Conservation (phyloP, 108 stramenopile genomes). For the Halocafeteria seosinensis region DNA sequence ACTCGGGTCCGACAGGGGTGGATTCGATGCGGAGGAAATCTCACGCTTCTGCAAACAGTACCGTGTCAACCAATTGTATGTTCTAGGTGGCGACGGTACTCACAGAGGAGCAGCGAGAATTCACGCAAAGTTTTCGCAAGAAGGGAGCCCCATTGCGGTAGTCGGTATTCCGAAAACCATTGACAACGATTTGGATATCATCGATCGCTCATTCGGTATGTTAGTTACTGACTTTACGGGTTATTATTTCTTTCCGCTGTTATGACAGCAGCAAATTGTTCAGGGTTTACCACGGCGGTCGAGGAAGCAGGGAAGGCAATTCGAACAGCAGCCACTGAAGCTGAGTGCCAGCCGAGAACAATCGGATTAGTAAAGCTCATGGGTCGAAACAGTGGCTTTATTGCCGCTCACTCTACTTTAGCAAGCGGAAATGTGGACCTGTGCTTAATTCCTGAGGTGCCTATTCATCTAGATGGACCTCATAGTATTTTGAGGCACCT, state of each 20-base stretch:
- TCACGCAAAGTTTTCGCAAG: conserved; percentile 13
- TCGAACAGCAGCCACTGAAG: conserved; percentile 48
- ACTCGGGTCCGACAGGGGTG: conserved; percentile 71
- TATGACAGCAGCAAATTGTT: conserved; percentile 66
- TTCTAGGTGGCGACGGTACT: conserved; percentile 95
- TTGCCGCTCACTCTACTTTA: conserved; percentile 74
- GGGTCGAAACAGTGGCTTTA: conserved; percentile 77
- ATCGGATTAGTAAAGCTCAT: conserved; percentile 89
- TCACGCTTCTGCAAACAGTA: conserved; percentile 40
- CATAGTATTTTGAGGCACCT: conserved; percentile 76
- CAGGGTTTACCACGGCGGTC: conserved; percentile 62
- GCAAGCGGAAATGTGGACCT: conserved; percentile 67
- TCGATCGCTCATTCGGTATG: conserved; percentile 90
- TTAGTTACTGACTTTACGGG: too few species aligned
- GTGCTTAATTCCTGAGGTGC: conserved; percentile 84
- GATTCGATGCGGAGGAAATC: conserved; percentile 78
- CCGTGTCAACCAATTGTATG: conserved; percentile 62
- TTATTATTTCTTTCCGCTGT: conserved; percentile 66
- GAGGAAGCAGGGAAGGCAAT: conserved; percentile 13
- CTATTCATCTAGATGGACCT: conserved; percentile 67
- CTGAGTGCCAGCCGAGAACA: conserved; percentile 76
- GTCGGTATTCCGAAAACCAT: conserved; percentile 86
- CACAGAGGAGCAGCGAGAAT: conserved; percentile 69
- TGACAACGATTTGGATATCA: conserved; percentile 73
- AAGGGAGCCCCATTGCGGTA: conserved; percentile 61